phyloP scores from a whole-genome alignment of 495 filamentous ascomycete genomes.

The Tuber magnatum region DNA sequence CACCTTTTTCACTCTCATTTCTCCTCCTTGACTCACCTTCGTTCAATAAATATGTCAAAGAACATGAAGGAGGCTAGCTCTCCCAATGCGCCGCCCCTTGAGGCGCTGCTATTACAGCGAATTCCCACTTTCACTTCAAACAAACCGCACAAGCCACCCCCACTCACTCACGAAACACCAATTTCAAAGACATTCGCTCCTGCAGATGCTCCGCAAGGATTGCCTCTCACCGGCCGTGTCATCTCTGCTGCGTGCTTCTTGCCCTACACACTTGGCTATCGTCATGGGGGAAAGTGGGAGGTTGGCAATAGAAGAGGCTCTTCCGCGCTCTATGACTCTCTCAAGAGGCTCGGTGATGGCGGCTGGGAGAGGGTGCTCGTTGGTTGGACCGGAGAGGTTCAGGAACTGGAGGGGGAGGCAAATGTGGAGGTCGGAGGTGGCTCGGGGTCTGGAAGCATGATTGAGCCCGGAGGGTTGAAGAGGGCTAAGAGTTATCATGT shows the following conservation, averaged over 20 bases:
- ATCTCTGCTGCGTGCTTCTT: conserved; percentile 84
- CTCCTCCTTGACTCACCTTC: background rate
- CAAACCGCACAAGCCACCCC: conserved; percentile 22
- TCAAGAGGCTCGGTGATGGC: conserved; percentile 71
- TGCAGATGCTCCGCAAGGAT: conserved; percentile 24
- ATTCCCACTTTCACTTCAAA: conserved; percentile 14
- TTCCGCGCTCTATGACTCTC: conserved; percentile 81
- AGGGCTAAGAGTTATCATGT: conserved; percentile 35
- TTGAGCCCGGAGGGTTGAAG: conserved; percentile 23
- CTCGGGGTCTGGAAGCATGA: conserved; percentile 16
- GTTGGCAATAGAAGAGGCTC: conserved; percentile 70
- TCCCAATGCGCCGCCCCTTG: conserved; percentile 21
- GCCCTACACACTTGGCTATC: conserved; percentile 64
- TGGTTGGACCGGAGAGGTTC: conserved; percentile 88
- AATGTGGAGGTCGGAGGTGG: conserved; percentile 33
- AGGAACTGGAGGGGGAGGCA: conserved; percentile 38
- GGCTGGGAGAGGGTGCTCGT: conserved; percentile 83
- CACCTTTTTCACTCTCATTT: background rate
- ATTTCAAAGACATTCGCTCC: conserved; percentile 22
- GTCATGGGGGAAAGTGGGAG: conserved; percentile 66
- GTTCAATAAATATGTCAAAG: background rate
- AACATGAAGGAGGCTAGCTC: conserved; percentile 15
- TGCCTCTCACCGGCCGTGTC: conserved; percentile 70
- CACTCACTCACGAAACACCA: conserved; percentile 22
- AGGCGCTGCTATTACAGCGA: conserved; percentile 17